Conservation (phyloP, 441 rosid genomes). For the Mallotus japonicus region DNA sequence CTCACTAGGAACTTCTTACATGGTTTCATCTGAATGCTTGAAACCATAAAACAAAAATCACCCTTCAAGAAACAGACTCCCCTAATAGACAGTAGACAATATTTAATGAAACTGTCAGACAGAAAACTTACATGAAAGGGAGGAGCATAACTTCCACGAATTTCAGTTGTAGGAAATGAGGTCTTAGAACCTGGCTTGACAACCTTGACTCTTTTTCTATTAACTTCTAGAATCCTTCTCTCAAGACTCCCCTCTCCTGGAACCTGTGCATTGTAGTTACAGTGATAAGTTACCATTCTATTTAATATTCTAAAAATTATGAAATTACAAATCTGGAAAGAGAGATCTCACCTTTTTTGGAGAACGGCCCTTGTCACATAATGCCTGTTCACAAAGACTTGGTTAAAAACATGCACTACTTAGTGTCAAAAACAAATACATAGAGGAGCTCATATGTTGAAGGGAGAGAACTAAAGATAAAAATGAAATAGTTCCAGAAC, state of each 20-base stretch:
- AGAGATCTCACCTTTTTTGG: constrained; percentile 60
- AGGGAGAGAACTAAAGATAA: not conserved
- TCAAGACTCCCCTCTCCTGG: constrained; percentile 79
- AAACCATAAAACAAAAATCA: not conserved
- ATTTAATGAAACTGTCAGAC: not conserved
- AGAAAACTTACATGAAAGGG: constrained; percentile 82
- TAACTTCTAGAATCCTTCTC: constrained; percentile 87
- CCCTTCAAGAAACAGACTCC: not conserved
- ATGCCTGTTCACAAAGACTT: constrained; percentile 50
- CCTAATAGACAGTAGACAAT: not conserved
- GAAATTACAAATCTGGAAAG: constrained; percentile 9
- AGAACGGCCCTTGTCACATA: constrained; percentile 81
- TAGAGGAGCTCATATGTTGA: not conserved
- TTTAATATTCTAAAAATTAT: constrained; percentile 9
- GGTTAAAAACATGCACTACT: constrained; percentile 8
- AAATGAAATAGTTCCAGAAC: not conserved
- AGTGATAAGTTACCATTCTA: constrained; percentile 9
- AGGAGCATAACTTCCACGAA: constrained; percentile 91
- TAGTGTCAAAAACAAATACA: not conserved
- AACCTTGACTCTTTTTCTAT: constrained; percentile 85
- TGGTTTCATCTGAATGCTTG: constrained; percentile 3
- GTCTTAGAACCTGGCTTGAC: constrained; percentile 95
- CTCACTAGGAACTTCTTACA: too few species aligned
- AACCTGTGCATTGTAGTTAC: constrained; percentile 44
- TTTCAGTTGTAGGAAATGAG: constrained; percentile 79